These are phyloP conservation scores for Talaromyces thailandensis DNA, from an alignment of 495 filamentous ascomycete genomes.

Conservation along the genomic window DNA sequence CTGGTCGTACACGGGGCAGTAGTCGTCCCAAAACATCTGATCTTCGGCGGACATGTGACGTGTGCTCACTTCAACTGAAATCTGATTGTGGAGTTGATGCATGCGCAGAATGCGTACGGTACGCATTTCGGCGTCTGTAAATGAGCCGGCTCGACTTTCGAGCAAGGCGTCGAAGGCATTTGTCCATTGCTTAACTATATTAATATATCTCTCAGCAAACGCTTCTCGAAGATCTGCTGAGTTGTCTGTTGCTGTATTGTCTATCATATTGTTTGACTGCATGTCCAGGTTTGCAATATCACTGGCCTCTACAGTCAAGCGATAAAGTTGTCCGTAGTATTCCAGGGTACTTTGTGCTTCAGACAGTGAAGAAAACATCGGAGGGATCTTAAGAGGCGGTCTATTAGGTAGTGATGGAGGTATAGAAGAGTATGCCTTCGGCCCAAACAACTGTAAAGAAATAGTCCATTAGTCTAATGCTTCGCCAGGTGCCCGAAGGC, in stretches of 20 bases:
- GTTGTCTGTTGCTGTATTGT: neutral
- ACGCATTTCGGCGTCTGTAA: neutral
- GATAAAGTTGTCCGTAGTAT: neutral
- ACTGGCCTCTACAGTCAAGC: neutral
- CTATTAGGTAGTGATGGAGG: neutral
- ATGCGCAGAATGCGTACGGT: neutral
- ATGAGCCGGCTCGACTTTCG: neutral
- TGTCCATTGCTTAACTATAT: neutral
- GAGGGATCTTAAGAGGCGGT: neutral
- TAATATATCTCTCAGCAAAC: neutral
- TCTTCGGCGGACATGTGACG: neutral
- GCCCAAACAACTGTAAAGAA: neutral
- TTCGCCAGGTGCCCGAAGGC: neutral
- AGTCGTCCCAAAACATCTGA: slow-evolving; percentile 2
- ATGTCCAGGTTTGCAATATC: neutral
- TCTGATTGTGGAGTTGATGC: neutral
- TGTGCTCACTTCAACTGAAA: slow-evolving; percentile 1
- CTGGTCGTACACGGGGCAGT: slow-evolving; percentile 2
- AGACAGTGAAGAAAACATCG: neutral
- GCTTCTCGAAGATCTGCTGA: neutral
- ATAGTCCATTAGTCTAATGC: neutral
- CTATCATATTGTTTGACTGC: neutral
- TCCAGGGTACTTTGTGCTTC: neutral
- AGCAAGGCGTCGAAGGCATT: neutral
- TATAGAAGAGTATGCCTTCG: neutral